Evolutionary conservation across 2,329 filamentous ascomycete species (phyloP), one percentile per base, ranked within the genome.

Genomic region (Neofusicoccum ribis): DNA sequence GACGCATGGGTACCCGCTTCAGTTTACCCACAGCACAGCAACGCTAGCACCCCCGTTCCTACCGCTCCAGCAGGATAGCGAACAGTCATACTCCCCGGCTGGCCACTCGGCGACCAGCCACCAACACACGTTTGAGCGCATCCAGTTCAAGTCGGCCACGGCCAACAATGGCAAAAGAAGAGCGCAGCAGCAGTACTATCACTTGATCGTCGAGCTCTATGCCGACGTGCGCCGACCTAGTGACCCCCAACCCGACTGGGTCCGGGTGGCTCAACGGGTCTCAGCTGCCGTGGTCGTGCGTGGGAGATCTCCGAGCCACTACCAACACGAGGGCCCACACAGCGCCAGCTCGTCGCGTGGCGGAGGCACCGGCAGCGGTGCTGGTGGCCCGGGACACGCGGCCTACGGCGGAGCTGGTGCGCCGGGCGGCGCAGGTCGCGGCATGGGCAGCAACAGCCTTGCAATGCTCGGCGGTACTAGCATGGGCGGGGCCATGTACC

Each of bases 91-190:
- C 65, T 74, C 74, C 12, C 72, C 77, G 5, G 68, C 76, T 3
- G 73, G 70, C 54, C 76, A 78, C 52, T 68, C 71, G 0, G 73
- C 68, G 34, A 76, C 71, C 62, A 75, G 71, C 12, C 79, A 77
- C 7, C 81, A 82, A n/a, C 85, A 89, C 65, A 85, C 83, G 0
- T 97, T 96, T 74, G 93, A 97, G 74, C 88, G 93, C 11, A 95
- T 97, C 60, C 93, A 97, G 72, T 97, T 97, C 84, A 96, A 96
- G 76, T 91, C 92, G 69, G 93, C 93, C 1, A 97, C 93, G 0
- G 92, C 92, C 27, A 97, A 97, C 80, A 97, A 97, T 70, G 93
- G 93, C 52, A 96, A 96, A 77, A 85, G 93, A 70, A 85, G 93
- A 65, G 93, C 93, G 1, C 92, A 93, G 17, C 93, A 97, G 74